Conservation (phyloP, 495 filamentous ascomycete species). For the Xylaria flabelliformis region DNA sequence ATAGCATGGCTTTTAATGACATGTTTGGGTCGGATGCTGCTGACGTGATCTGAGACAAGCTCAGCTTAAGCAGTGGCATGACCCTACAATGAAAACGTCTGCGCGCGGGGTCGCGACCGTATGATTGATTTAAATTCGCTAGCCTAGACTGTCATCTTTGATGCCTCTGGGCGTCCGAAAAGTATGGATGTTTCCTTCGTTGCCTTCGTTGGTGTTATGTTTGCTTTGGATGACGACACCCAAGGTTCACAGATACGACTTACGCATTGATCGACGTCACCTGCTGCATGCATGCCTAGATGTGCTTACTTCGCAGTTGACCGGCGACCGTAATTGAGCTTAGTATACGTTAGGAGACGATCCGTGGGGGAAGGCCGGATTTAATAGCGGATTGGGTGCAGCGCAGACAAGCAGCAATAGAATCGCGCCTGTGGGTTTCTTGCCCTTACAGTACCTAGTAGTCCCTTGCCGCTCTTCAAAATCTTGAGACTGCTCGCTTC, state of each 20-base stretch:
- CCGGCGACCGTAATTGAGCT: neutral
- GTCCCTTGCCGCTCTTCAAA: neutral
- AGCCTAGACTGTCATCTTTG: neutral
- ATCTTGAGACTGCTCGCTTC: neutral
- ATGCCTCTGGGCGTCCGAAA: neutral
- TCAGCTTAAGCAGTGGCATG: neutral
- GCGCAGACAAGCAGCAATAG: neutral
- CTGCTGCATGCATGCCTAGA: slow-evolving; percentile 12
- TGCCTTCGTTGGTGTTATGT: neutral
- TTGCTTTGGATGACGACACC: neutral
- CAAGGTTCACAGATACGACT: neutral
- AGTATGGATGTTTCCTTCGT: neutral
- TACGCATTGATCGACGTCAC: slow-evolving; percentile 22
- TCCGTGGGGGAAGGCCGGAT: slow-evolving; percentile 4
- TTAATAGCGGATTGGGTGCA: neutral
- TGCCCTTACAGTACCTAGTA: neutral
- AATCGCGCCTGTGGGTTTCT: neutral
- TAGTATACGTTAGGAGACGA: neutral
- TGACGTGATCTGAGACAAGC: slow-evolving; percentile 17
- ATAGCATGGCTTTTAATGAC: neutral
- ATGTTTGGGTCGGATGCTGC: slow-evolving; percentile 10
- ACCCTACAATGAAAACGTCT: neutral
- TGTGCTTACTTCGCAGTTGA: slow-evolving; percentile 13
- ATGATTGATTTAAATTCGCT: neutral
- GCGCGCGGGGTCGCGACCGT: neutral